These are phyloP conservation scores for Eimeria praecox DNA, from an alignment of 169 alveolate genomes.

Conservation along the genomic window DNA sequence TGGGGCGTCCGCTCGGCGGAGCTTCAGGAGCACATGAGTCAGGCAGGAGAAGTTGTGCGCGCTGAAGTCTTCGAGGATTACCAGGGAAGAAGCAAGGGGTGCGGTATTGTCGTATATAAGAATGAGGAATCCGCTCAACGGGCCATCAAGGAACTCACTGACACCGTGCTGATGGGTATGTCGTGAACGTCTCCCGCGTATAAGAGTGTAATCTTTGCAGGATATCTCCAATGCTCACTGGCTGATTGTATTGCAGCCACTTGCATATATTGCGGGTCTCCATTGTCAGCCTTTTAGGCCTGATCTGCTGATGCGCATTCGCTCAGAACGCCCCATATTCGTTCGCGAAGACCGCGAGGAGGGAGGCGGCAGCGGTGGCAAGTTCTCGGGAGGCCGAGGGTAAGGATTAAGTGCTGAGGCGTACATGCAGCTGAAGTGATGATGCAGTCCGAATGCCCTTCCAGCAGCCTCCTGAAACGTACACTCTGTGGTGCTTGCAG, in stretches of 20 bases:
- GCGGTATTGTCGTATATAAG: constrained; percentile 84
- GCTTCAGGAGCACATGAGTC: constrained; percentile 94
- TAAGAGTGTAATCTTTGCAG: neutral
- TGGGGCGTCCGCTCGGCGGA: constrained; percentile 95
- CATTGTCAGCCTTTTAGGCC: neutral
- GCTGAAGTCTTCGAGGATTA: constrained; percentile 94
- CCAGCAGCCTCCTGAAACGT: neutral
- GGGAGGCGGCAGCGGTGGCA: constrained; percentile 80
- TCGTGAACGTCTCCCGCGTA: neutral
- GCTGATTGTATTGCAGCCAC: neutral
- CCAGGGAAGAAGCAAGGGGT: constrained; percentile 91
- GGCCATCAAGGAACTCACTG: constrained; percentile 84
- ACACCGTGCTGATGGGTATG: constrained; percentile 78
- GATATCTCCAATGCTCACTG: no score
- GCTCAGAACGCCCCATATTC: constrained; percentile 82
- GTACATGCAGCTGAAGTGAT: neutral
- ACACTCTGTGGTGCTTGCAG: neutral
- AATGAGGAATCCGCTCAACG: constrained; percentile 81
- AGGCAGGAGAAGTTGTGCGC: constrained; percentile 94
- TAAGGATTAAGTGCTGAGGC: neutral
- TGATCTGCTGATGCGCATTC: neutral
- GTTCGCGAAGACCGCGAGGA: constrained; percentile 85
- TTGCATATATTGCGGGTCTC: neutral
- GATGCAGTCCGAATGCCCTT: neutral
- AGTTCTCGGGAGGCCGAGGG: constrained; percentile 79